Base-by-base conservation (phyloP, 78 protist species). In the slime mould (Dictyostelium discoideum) region DNA sequence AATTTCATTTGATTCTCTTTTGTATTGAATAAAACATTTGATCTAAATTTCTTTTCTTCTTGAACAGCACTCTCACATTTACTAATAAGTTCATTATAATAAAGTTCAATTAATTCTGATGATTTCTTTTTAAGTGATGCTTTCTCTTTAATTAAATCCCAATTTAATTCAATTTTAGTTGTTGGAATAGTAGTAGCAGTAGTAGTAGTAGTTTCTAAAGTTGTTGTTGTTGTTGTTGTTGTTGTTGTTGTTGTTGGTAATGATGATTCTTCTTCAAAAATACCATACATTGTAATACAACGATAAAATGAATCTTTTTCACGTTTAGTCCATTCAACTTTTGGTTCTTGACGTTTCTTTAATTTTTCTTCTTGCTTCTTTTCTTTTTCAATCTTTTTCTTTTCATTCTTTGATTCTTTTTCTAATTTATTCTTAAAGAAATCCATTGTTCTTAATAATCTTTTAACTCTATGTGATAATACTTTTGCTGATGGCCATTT, bases 401-500 rank as follows among this genome's bases (percentile, higher is more conserved):
- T n/a, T 24, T 48, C 74, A 14, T 54, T 29, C 26, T 82, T 94
- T 24, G 69, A 24, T 16, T 89, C 94, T 81, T 92, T 84, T 46
- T 77, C 84, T 29, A 26, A 77, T 60, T 86, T 57, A 60, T 84
- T 87, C 40, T 83, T 85, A 77, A 46, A 89, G 14, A 26, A 20
- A 18, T 78, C 95, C 74, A 95, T 50, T 0, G 85, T 87, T 54
- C 94, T 74, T 16, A 80, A 73, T 10, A 95, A 72, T 76, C 94
- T 60, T 80, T 95, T 95, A 24, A 89, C 67, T 14, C 97, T 16
- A 24, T 67, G 76, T 39, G 85, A 57, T 20, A 94, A 85, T 11
- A 93, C 44, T 76, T 93, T 93, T n/a, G 94, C 40, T 0, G 96
- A 87, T 39, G 96, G 96, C 96, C 96, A 93, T 40, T 81, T 29